Evolutionary conservation across 169 alveolate species (phyloP), one percentile per base, ranked within the genome.

Genomic region (Babesia bovis): DNA sequence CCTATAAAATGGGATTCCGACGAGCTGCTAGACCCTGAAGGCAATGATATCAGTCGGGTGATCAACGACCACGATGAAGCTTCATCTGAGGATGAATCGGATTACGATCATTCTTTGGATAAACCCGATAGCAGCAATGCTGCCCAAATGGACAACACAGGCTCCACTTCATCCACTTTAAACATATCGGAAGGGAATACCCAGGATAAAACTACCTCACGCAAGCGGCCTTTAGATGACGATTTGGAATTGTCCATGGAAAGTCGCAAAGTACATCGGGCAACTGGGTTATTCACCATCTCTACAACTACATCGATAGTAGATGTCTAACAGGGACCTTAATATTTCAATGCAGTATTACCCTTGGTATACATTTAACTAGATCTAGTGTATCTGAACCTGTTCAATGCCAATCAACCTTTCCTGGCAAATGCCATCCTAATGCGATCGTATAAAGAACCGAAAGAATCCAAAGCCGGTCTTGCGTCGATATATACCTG

Each of bases 1-100:
- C 94, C 94, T 53, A 97, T 97, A 41, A 87, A 90, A 32, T 97
- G 99, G 99, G 98, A 95, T 68, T 61, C 78, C 7, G 89, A 58
- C 41, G 73, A 44, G 30, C 72, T 73, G 26, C 76, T 82, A 33
- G 89, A 87, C 33, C 69, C 66, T 23, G 88, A 87, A 38, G 90
- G 85, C 28, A 74, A 83, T 40, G 85, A 82, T 38, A 66, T 78
- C 33, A 86, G 82, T 38, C 49, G 36, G 41, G 82, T 76, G 42
- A 76, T 76, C 38, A 50, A 83, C 25, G 75, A 59, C 45, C 23
- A 69, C 3, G 83, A 78, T 15, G 84, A 21, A 3, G 82, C 77
- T n/a, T 51, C 56, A 28, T 23, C 77, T 3, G 83, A 72, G 21
- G 85, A 36, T 0, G 86, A 81, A 19, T 67, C 69, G 23, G 35